Percentiles rank a stretch among this genome's conserved stretches.
Conservation (phyloP, 768 basidiomycete genomes). For the Amanita rimosa region DNA sequence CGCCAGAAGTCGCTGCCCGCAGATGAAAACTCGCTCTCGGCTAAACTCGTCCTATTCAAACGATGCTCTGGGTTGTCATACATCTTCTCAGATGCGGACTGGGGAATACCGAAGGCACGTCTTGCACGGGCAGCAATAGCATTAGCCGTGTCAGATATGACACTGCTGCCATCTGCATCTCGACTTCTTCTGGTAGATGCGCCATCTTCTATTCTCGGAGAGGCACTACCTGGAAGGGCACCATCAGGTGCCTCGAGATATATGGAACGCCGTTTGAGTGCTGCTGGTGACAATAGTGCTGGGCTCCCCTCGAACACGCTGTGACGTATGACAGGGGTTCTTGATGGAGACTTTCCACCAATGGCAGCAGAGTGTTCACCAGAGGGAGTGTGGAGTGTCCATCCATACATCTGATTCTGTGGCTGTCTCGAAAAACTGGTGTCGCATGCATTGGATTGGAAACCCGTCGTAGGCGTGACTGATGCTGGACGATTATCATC, state of each 20-base stretch:
- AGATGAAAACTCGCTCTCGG: slow-evolving; percentile 38
- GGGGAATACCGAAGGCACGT: slow-evolving; percentile 39
- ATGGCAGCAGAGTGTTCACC: background rate
- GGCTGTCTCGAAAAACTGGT: background rate
- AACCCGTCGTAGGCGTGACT: background rate
- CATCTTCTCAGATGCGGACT: slow-evolving; percentile 28
- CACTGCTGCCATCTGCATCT: background rate
- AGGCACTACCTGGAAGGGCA: background rate
- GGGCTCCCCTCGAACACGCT: slow-evolving; percentile 7
- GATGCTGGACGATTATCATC: background rate
- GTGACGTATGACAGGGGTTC: slow-evolving; percentile 20
- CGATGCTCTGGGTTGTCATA: slow-evolving; percentile 8
- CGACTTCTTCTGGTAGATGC: background rate
- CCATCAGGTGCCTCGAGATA: slow-evolving; percentile 12
- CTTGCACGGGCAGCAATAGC: slow-evolving; percentile 33
- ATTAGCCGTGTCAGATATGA: slow-evolving; percentile 4
- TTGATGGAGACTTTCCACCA: slow-evolving; percentile 12
- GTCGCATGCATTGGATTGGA: background rate
- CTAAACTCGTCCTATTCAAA: slow-evolving; percentile 12
- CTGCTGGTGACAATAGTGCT: slow-evolving; percentile 11
- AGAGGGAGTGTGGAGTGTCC: background rate
- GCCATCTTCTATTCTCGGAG: background rate
- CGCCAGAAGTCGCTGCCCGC: slow-evolving; percentile 29
- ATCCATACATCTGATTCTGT: background rate
- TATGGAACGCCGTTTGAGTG: slow-evolving; percentile 18